Evolutionary conservation across 75 land plant species (phyloP), one percentile per base, ranked within the genome.

Genomic region (Selaginella tamariscina): DNA sequence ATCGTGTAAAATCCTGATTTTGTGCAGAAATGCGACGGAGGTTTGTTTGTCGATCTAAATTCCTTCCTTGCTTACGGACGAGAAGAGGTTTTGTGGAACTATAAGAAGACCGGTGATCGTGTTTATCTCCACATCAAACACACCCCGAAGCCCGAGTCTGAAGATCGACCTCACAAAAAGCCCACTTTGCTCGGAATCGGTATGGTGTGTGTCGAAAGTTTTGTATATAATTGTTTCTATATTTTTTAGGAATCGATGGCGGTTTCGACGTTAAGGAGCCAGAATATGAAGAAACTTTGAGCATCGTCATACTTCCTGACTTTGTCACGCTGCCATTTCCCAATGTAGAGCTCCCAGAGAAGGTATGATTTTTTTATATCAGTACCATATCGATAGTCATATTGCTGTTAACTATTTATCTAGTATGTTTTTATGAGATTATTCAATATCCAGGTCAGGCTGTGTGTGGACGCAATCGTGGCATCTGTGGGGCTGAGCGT

Each of bases 161-260:
- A 95, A 67, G 89, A 86, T 59, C 82, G 99, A 67, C 99, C 99
- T 33, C 83, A 78, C 44, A 95, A 95, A 81, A 95, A 95, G 66
- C 99, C 99, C 2, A 95, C 97, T 20, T 75, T 95, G 13, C 83
- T 95, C 27, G 99, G 89, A n/a, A 88, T 95, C 49, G 99, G 99
- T 95, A 80, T 67, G 60, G 21, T 31, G 32, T 32, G n/a, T n/a
- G n/a, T n/a, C n/a, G n/a, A n/a, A n/a, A n/a, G 5, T 59, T 26
- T 59, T n/a, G n/a, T 39, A 44, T 55, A 20, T 66, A 65, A 11
- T 23, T 29, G 27, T 5, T 20, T 28, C 55, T 27, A 2, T 54
- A 70, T 55, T 18, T 29, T 79, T 68, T 75, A 95, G 99, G 99
- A 32, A 29, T 91, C 33, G 93, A 95, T 22, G 99, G 99, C 23